Conservation (phyloP, 257 asterid genomes). For the Osmanthus fragrans region DNA sequence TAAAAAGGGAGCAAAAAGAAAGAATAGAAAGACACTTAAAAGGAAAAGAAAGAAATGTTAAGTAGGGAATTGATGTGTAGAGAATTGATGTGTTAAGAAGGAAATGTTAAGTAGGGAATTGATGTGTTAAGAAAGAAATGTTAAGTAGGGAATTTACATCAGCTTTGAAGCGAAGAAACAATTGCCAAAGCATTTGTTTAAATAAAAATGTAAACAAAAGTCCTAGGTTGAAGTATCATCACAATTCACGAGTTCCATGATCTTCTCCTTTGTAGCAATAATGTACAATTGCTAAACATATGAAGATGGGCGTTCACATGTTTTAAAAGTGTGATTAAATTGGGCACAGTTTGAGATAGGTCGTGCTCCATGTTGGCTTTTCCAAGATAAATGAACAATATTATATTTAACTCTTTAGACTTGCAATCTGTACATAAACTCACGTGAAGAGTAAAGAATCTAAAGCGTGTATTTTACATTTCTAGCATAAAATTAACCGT, state of each 20-base stretch:
- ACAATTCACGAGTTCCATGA: no score
- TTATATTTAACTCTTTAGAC: no score
- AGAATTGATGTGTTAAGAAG: background rate
- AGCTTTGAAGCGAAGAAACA: constrained; percentile 17
- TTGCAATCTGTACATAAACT: background rate
- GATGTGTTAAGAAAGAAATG: no score
- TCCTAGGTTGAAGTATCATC: background rate
- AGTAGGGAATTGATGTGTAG: background rate
- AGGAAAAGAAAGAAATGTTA: background rate
- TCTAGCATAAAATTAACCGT: background rate
- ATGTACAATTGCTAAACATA: background rate
- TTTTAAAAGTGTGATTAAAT: no score
- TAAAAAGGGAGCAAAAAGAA: background rate
- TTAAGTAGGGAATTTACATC: background rate
- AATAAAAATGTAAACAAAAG: no score
- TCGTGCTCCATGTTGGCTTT: background rate
- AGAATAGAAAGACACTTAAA: background rate
- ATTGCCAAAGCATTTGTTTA: constrained; percentile 3
- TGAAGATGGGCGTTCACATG: background rate
- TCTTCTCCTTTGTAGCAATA: background rate
- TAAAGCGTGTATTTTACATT: no score
- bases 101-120: background rate
- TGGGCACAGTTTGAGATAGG: background rate
- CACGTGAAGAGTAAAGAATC: no score
- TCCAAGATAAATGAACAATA: background rate